Conservation (phyloP, 345 rosid genomes). For the Dipteronia sinensis region DNA sequence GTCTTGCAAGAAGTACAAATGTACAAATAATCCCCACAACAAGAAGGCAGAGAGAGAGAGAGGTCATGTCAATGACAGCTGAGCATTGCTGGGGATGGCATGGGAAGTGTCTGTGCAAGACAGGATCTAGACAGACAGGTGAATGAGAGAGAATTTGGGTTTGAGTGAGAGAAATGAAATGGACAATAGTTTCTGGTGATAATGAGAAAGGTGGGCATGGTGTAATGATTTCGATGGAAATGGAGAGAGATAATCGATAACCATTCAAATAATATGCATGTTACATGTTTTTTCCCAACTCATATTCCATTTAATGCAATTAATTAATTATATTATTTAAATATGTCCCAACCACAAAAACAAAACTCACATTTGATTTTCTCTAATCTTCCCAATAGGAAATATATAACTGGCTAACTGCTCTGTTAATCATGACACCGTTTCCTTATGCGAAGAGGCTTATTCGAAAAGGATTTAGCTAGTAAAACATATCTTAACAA, state of each 20-base stretch:
- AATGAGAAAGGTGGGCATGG: conserved; percentile 9
- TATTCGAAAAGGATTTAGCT: no score
- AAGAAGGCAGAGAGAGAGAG: neutral
- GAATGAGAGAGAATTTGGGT: no score
- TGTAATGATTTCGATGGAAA: conserved; percentile 27
- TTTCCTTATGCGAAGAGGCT: no score
- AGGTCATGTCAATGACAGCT: conserved; percentile 29
- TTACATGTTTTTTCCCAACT: neutral
- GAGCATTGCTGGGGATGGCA: conserved; percentile 5
- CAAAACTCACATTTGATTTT: no score
- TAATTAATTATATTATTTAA: no score
- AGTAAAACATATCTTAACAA: no score
- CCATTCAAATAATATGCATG: conserved; percentile 16
- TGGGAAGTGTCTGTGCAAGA: conserved; percentile 9
- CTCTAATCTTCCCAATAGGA: no score
- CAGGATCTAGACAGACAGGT: conserved; percentile 13
- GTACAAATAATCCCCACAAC: neutral
- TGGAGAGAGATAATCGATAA: conserved; percentile 9
- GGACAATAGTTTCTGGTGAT: neutral
- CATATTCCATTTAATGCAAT: neutral
- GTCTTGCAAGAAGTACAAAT: neutral
- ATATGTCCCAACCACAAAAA: no score
- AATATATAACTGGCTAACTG: no score
- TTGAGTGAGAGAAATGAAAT: no score
- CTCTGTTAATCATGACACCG: no score